phyloP scores from a whole-genome alignment of 2,329 filamentous ascomycete genomes.

The Lecanicillium sp. region DNA sequence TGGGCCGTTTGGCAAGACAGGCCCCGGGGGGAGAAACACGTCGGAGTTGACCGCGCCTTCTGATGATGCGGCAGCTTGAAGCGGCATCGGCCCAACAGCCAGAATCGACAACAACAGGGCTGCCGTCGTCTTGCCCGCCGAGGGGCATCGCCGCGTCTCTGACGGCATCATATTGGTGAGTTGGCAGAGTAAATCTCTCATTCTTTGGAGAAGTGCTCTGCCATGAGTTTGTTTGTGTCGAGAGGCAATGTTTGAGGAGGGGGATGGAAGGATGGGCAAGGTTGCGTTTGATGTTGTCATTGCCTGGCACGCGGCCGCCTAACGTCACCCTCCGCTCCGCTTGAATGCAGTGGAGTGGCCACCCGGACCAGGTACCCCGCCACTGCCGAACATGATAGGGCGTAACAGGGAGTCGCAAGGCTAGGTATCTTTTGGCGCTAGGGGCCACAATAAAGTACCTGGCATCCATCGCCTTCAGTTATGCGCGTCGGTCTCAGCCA shows the following conservation, averaged over 20 bases:
- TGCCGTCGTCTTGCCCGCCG: constrained; percentile 55
- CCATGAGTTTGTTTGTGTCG: constrained; percentile 3
- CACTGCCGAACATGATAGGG: too few species aligned
- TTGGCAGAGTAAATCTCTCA: constrained; percentile 3
- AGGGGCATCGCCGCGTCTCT: constrained; percentile 34
- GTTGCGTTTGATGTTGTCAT: too few species aligned
- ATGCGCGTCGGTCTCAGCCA: too few species aligned
- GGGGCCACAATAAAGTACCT: too few species aligned
- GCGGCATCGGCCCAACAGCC: constrained; percentile 41
- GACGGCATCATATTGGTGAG: constrained; percentile 2
- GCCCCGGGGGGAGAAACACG: constrained; percentile 31
- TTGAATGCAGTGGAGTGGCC: too few species aligned
- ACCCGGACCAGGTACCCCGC: too few species aligned
- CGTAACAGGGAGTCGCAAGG: too few species aligned
- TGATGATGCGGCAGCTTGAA: constrained; percentile 24
- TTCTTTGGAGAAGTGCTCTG: not conserved
- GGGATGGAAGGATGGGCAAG: not conserved
- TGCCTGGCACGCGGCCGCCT: not conserved
- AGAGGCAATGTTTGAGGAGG: not conserved
- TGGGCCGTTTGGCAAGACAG: constrained; percentile 29
- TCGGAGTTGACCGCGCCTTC: constrained; percentile 31
- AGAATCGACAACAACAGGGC: constrained; percentile 59
- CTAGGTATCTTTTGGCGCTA: too few species aligned
- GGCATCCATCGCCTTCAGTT: too few species aligned
- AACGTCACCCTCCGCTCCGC: not conserved